phyloP scores from a whole-genome alignment of 192 early-diverging fungal species.

The Coemansia sp. region DNA sequence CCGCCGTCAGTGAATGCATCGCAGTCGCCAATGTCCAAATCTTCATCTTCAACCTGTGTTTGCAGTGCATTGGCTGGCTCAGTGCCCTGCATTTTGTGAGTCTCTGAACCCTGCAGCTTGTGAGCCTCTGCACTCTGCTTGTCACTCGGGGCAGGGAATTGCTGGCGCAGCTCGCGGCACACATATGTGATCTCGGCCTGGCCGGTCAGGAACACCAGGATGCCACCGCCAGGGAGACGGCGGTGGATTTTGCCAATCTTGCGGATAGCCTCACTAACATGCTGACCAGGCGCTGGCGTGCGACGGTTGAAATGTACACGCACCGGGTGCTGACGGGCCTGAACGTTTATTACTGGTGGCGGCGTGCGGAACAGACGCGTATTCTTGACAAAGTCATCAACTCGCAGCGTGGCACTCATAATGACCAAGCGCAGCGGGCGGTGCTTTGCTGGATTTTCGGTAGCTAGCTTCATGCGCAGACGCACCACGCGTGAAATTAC shows the following conservation, averaged over 20 bases:
- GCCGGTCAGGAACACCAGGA: slow-evolving; percentile 93
- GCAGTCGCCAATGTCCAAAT: slow-evolving; percentile 53
- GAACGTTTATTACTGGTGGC: slow-evolving; percentile 89
- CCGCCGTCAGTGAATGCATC: slow-evolving; percentile 33
- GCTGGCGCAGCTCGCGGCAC: slow-evolving; percentile 71
- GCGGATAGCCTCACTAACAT: slow-evolving; percentile 82
- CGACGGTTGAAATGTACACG: slow-evolving; percentile 88
- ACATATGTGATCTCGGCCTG: slow-evolving; percentile 87
- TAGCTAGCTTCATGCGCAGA: slow-evolving; percentile 64
- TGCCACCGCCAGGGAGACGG: slow-evolving; percentile 87
- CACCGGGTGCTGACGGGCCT: slow-evolving; percentile 88
- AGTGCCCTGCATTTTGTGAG: no score
- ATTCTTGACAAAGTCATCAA: slow-evolving; percentile 93
- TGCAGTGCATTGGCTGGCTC: slow-evolving; percentile 44
- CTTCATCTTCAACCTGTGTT: slow-evolving; percentile 55
- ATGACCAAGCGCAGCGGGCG: slow-evolving; percentile 90
- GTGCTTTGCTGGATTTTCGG: slow-evolving; percentile 38
- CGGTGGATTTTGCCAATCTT: slow-evolving; percentile 95
- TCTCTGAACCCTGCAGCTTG: not conserved
- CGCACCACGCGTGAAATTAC: slow-evolving; percentile 88
- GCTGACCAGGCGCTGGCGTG: slow-evolving; percentile 79
- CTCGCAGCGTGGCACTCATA: slow-evolving; percentile 98
- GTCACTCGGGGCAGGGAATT: slow-evolving; percentile 57
- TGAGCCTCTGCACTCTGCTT: not conserved
- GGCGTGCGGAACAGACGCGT: slow-evolving; percentile 67